phyloP scores from a whole-genome alignment of 345 rosid species.

The Clarkia xantiana region DNA sequence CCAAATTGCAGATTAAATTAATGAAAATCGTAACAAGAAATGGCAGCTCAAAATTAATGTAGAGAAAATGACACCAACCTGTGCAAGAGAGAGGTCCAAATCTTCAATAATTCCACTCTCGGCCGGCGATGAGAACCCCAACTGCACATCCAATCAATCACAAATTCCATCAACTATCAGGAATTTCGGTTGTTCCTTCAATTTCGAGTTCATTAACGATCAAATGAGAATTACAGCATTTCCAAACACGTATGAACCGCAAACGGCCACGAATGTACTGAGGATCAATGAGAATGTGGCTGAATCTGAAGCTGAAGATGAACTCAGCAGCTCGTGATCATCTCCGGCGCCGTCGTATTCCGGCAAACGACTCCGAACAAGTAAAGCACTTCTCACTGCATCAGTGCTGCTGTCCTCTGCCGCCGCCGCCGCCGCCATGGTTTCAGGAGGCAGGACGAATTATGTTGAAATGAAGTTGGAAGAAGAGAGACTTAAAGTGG shows the following conservation, averaged over 20 bases:
- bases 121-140: slow-evolving; percentile 50
- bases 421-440: not conserved
- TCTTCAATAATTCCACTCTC: slow-evolving; percentile 47
- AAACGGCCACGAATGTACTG: slow-evolving; percentile 5
- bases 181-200: no score
- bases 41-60: no score
- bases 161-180: no score
- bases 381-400: no score
- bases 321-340: no score
- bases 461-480: not conserved
- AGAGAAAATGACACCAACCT: slow-evolving; percentile 16
- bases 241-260: slow-evolving; percentile 7
- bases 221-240: slow-evolving; percentile 5
- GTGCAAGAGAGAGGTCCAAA: slow-evolving; percentile 46
- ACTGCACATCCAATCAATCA: slow-evolving; percentile 15
- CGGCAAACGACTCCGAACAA: no score
- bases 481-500: not conserved
- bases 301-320: not conserved
- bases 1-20: no score
- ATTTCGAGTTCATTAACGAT: no score
- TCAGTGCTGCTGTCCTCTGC: not conserved
- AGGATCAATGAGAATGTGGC: slow-evolving; percentile 2
- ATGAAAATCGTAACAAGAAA: no score
- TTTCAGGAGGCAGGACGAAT: not conserved
- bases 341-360: no score